Evolutionary conservation across 257 asterid genomes (phyloP), one percentile per base, ranked within the genome.

Genomic region (Apocynum venetum): DNA sequence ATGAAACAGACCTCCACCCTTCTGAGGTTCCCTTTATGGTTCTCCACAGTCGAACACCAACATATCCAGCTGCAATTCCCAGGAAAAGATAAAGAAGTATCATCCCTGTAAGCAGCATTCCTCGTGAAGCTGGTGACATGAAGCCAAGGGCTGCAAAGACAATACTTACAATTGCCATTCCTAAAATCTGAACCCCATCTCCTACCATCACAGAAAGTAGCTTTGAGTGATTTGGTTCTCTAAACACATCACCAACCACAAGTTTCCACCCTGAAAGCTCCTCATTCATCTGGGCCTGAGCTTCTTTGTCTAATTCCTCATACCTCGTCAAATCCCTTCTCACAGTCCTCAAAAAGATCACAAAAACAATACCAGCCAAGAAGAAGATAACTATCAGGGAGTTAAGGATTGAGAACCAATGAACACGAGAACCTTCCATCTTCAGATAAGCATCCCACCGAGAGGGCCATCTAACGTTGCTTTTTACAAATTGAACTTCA

Each of bases 221-320:
- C 76, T 86, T 90, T 4, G 96, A 82, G 84, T 90, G 87, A 75
- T 73, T 82, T 56, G 97, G 97, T 75, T 90, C 96, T 79, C 97
- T 88, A 78, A 90, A 92, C 8, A 92, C 97, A 77, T 92, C 97
- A 76, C 96, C 97, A 3, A 92, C 96, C 76, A 92, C 97, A 76
- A 92, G 96, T 82, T 92, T 90, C 97, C 97, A 90, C 48, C 97
- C 97, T 0, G 97, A 90, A 79, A 92, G 94, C 82, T 92, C 97
- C 85, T 92, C 96, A 25, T 92, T 90, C 94, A 92, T 90, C 85
- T 92, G 94, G 4, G 97, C 94, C 79, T 92, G 97, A 47, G 96
- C 91, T 83, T 89, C 96, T 84, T 90, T 92, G 76, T 92, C 96
- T 84, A 92, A 74, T 80, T 92, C 97, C 82, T 92, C 96, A 44